Evolutionary conservation across 2,329 filamentous ascomycete species (phyloP), one percentile per base, ranked within the genome.

Genomic region (Verticillium albo-atrum): DNA sequence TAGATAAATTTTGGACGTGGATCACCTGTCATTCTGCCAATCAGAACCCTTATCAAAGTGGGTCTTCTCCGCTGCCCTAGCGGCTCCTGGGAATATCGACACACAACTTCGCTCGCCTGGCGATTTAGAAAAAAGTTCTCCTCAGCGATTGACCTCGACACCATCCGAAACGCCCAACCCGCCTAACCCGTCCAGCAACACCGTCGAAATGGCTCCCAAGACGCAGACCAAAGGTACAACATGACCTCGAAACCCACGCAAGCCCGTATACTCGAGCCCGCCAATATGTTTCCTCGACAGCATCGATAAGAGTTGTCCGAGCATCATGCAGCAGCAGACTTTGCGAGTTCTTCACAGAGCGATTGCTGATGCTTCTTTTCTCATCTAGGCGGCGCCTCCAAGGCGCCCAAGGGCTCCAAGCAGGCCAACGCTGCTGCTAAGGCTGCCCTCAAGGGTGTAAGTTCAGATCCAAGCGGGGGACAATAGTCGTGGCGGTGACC

Each of bases 341-440:
- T 89, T 89, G 86, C 86, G 86, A 88, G 86, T 89, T 88, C 84
- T 85, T 77, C 72, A 70, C 80, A 86, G 85, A 79, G 86, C 86
- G 85, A 87, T 86, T 89, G 86, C 85, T 89, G 85, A 88, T 88
- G 83, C 80, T 73, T 78, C 71, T 79, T 77, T 69, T 74, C 70
- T 67, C 74, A 78, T 52, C n/a, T 74, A 88, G 85, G 81, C 79
- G 79, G 76, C 70, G 76, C 78, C 73, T 75, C 73, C 64, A 78
- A 79, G 72, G 79, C 78, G 71, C 74, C 81, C 69, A 87, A 86
- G 80, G 83, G 83, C 74, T 75, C 82, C 78, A 95, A 95, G 86
- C 89, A 96, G 87, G 95, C 95, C 82, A 89, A 88, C 74, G 88
- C 89, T 77, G 95, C 95, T 78, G 91, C 95, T 73, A 98, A 99